These are phyloP conservation scores for Diophrys appendiculata DNA, from an alignment of 73 alveolate species.

Conservation along the genomic window DNA sequence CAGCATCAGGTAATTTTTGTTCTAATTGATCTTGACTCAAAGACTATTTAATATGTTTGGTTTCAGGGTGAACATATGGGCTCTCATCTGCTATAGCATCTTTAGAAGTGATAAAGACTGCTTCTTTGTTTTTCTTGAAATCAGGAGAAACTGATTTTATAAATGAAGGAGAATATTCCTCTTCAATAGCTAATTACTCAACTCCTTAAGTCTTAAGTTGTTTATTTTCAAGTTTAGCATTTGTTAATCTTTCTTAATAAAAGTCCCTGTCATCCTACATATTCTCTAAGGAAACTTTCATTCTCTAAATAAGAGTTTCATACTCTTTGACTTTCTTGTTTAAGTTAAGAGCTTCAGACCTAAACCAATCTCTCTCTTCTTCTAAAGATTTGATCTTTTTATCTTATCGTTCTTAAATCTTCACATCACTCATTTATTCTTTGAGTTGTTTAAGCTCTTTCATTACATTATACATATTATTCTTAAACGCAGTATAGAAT, in stretches of 20 bases:
- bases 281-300: background rate
- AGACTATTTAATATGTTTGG: no score
- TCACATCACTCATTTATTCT: constrained; percentile 19
- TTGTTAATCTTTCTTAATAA: background rate
- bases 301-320: constrained; percentile 20
- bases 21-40: no score
- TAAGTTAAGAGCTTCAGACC: constrained; percentile 37
- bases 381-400: constrained; percentile 9
- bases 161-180: no score
- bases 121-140: background rate
- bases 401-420: constrained; percentile 22
- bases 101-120: background rate
- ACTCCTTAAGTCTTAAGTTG: no score
- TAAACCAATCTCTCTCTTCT: constrained; percentile 48
- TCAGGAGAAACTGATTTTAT: no score
- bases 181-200: no score
- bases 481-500: background rate
- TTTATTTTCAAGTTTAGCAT: background rate
- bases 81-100: no score
- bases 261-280: background rate
- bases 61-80: no score
- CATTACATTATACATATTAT: background rate
- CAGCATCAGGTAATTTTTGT: no score
- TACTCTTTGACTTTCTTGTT: constrained; percentile 24
- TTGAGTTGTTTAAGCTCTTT: constrained; percentile 26